Evolutionary conservation across 2,329 filamentous ascomycete species (phyloP).

Genomic region (Verticillium longisporum): DNA sequence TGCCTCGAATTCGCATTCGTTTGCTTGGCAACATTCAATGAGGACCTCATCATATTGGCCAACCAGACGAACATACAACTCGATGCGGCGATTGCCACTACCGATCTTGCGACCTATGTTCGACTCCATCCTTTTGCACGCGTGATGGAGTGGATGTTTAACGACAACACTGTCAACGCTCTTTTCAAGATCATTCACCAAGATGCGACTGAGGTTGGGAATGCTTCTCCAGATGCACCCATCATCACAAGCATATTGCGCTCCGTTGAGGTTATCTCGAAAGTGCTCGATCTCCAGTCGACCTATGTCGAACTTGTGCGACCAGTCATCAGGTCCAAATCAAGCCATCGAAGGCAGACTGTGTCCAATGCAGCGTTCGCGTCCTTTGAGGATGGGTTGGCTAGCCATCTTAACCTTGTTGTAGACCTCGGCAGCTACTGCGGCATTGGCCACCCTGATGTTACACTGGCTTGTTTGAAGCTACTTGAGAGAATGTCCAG

Average conservation of each 20-base stretch:
- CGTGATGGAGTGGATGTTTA: conserved; percentile 98
- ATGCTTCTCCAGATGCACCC: conserved; percentile 69
- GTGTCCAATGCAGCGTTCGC: conserved; percentile 71
- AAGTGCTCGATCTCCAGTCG: conserved; percentile 78
- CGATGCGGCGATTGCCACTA: conserved; percentile 66
- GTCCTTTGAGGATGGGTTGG: conserved; percentile 87
- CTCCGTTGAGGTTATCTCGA: conserved; percentile 76
- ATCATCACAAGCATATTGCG: conserved; percentile 72
- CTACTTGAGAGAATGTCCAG: conserved; percentile 81
- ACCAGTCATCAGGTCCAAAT: conserved; percentile 64
- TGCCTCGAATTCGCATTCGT: conserved; percentile 79
- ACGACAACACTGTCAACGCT: conserved; percentile 75
- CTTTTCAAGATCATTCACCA: conserved; percentile 77
- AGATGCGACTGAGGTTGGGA: conserved; percentile 64
- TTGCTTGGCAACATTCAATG: conserved; percentile 84
- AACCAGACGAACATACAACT: conserved; percentile 71
- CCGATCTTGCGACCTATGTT: conserved; percentile 72
- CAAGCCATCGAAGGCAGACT: conserved; percentile 48
- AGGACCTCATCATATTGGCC: conserved; percentile 80
- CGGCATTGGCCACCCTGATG: conserved; percentile 71
- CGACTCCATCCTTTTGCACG: conserved; percentile 86
- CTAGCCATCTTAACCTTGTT: conserved; percentile 72
- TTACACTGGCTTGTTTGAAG: conserved; percentile 74
- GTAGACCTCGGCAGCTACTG: conserved; percentile 83
- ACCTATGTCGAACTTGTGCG: conserved; percentile 88